Conservation (phyloP, 2,329 filamentous ascomycete genomes). For the Ophiostoma quercus region DNA sequence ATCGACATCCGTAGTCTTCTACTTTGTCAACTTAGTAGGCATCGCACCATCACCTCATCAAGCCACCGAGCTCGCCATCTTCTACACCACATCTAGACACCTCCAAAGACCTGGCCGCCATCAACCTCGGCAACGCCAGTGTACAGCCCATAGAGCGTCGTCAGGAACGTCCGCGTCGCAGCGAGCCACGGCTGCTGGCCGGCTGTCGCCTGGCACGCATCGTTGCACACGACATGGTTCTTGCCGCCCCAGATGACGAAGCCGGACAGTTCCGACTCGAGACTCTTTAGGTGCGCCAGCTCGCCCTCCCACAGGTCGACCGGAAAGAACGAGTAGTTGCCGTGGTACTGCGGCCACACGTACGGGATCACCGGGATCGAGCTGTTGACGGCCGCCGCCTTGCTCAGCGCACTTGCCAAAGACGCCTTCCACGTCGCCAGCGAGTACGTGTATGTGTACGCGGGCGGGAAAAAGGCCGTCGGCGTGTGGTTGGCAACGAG, state of each 20-base stretch:
- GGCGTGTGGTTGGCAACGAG: conserved; percentile 25
- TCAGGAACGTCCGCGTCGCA: conserved; percentile 20
- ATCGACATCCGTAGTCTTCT: neutral
- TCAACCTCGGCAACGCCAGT: neutral
- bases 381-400: conserved; percentile 7
- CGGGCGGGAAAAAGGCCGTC: conserved; percentile 21
- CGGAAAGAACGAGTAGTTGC: conserved; percentile 23
- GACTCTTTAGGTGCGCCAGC: neutral
- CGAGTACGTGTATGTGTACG: conserved; percentile 22
- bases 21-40: neutral
- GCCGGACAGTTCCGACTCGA: conserved; percentile 1
- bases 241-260: conserved; percentile 24
- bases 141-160: conserved; percentile 19
- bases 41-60: neutral
- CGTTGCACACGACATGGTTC: conserved; percentile 23
- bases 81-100: neutral
- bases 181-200: conserved; percentile 23
- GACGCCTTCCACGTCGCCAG: conserved; percentile 19
- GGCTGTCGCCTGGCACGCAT: conserved; percentile 22
- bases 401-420: neutral
- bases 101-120: neutral
- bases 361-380: conserved; percentile 18
- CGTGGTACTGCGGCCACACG: conserved; percentile 23
- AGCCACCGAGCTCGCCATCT: neutral
- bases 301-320: conserved; percentile 16